phyloP scores from a whole-genome alignment of 495 filamentous ascomycete species.

The Hypoxylon lenormandii region DNA sequence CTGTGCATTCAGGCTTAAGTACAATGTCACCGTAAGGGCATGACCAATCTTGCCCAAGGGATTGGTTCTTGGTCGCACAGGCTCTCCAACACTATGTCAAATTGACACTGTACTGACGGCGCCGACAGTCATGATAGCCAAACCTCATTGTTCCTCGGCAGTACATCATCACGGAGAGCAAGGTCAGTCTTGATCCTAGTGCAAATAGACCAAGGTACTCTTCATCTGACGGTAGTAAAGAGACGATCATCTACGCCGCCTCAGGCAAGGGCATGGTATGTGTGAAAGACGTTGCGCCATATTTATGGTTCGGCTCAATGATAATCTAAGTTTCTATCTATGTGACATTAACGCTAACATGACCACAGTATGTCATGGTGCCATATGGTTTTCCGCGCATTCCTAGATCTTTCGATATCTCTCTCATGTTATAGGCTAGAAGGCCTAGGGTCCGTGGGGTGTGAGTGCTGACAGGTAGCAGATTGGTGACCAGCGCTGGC shows the following conservation, averaged over 20 bases:
- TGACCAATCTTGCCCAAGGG: constrained; percentile 4
- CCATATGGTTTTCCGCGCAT: constrained; percentile 1
- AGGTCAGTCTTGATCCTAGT: constrained; percentile 50
- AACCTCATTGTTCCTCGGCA: constrained; percentile 55
- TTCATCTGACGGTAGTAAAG: constrained; percentile 45
- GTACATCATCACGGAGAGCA: constrained; percentile 64
- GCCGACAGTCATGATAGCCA: constrained; percentile 57
- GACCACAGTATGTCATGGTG: constrained; percentile 27
- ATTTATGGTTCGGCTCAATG: background rate
- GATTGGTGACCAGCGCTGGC: constrained; percentile 55
- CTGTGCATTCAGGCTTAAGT: constrained; percentile 4
- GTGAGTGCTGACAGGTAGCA: constrained; percentile 33
- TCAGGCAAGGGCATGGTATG: constrained; percentile 56
- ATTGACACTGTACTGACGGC: constrained; percentile 30
- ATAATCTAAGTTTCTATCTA: background rate
- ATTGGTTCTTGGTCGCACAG: constrained; percentile 14
- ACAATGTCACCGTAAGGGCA: constrained; percentile 26
- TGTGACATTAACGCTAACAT: constrained; percentile 19
- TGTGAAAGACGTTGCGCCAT: constrained; percentile 3
- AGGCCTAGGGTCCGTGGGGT: background rate
- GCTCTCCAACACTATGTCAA: constrained; percentile 24
- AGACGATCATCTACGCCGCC: constrained; percentile 61
- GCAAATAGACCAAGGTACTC: background rate
- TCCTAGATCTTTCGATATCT: background rate
- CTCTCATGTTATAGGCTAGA: constrained; percentile 5